Percentiles rank a stretch among this genome's conserved stretches.
These are phyloP conservation scores for Phaffomyces antillensis DNA, from an alignment of 805 yeast species.

Conservation along the genomic window DNA sequence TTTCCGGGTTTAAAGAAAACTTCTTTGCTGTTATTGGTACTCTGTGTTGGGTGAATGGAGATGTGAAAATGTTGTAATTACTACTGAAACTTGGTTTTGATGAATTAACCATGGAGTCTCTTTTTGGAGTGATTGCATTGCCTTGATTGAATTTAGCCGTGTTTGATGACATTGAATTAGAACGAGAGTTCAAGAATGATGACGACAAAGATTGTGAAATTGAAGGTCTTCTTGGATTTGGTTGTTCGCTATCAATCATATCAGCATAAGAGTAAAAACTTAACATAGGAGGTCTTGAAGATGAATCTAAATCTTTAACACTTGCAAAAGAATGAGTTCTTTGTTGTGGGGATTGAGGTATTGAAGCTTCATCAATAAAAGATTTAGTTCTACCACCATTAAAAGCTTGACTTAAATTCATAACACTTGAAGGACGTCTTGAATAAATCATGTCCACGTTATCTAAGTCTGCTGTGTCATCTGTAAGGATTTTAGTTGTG, in stretches of 20 bases:
- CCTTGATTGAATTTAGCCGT: slow-evolving; percentile 10
- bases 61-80: slow-evolving; percentile 16
- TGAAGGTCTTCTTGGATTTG: slow-evolving; percentile 53
- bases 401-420: slow-evolving; percentile 26
- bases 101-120: slow-evolving; percentile 8
- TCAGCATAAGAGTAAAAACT: slow-evolving; percentile 76
- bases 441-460: slow-evolving; percentile 65
- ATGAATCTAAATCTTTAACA: slow-evolving; percentile 17
- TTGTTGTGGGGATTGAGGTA: slow-evolving; percentile 15
- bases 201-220: slow-evolving; percentile 35
- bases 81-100: not conserved
- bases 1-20: slow-evolving; percentile 15
- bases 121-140: slow-evolving; percentile 19
- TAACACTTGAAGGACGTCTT: slow-evolving; percentile 49
- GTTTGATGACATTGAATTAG: slow-evolving; percentile 14
- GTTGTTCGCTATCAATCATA: slow-evolving; percentile 56
- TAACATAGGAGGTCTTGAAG: slow-evolving; percentile 21
- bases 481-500: slow-evolving; percentile 56
- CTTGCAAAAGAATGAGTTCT: slow-evolving; percentile 20
- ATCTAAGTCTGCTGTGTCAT: slow-evolving; percentile 51
- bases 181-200: slow-evolving; percentile 21
- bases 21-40: slow-evolving; percentile 12
- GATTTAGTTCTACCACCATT: slow-evolving; percentile 27
- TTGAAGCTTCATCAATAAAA: slow-evolving; percentile 10
- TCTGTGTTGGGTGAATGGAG: slow-evolving; percentile 26